These are phyloP conservation scores for Saccharomyces hybrid DNA, from an alignment of 1,139 yeast genomes.

Conservation along the genomic window DNA sequence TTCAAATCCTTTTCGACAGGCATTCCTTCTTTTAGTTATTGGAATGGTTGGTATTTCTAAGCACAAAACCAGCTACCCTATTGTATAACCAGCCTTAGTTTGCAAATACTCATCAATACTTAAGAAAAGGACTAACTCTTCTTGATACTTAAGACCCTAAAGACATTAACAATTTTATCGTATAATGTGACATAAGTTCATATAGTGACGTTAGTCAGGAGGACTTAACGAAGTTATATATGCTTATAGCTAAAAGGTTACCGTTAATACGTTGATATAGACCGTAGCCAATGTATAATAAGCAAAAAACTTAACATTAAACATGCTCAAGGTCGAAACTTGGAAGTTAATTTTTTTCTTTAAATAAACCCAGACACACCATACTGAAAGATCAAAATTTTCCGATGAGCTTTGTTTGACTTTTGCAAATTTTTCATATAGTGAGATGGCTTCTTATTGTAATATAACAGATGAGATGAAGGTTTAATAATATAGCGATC, in stretches of 20 bases:
- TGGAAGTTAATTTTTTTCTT: neutral
- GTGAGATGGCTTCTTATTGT: neutral
- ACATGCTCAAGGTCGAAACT: neutral
- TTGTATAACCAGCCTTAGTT: no score
- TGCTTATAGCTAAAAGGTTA: no score
- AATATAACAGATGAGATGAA: neutral
- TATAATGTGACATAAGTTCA: neutral
- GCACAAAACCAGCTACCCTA: neutral
- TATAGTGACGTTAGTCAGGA: neutral
- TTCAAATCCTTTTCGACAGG: slow-evolving; percentile 26
- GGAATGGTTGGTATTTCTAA: neutral
- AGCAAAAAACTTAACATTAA: no score
- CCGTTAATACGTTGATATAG: no score
- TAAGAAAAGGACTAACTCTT: neutral
- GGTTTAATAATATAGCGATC: neutral
- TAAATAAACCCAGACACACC: neutral
- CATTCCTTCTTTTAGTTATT: slow-evolving; percentile 11
- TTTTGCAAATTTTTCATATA: neutral
- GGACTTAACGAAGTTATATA: no score
- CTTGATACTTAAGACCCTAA: neutral
- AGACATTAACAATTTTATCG: neutral
- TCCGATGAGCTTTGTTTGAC: slow-evolving; percentile 11
- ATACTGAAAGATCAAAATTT: neutral
- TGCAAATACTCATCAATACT: neutral
- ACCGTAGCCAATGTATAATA: no score